These are phyloP conservation scores for Neocallimastix lanati DNA, from an alignment of 192 early-diverging fungal genomes.

Conservation along the genomic window DNA sequence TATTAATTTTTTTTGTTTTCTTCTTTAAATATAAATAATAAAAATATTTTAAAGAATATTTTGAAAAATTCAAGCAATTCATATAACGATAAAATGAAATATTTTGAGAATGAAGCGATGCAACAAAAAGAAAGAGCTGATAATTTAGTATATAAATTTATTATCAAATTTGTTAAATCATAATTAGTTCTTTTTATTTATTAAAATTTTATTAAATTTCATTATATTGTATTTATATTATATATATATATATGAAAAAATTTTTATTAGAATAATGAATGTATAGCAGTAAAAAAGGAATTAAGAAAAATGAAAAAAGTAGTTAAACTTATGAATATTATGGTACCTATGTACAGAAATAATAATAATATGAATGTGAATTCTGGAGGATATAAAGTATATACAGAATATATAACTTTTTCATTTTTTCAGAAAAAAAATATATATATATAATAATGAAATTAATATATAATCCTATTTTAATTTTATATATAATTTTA, in stretches of 20 bases:
- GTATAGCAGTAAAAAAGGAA: neutral
- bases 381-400: neutral
- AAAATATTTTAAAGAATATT: neutral
- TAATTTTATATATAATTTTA: neutral
- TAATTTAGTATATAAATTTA: neutral
- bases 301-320: neutral
- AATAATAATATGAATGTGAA: neutral
- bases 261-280: neutral
- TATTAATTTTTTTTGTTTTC: too few relatives aligned
- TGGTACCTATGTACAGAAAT: neutral
- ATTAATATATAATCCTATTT: too few relatives aligned
- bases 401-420: too few relatives aligned
- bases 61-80: neutral
- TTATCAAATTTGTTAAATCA: too few relatives aligned
- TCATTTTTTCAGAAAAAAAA: too few relatives aligned
- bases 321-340: neutral
- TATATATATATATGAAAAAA: too few relatives aligned
- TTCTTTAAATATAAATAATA: too few relatives aligned
- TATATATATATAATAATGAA: too few relatives aligned
- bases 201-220: too few relatives aligned
- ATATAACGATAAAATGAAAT: neutral
- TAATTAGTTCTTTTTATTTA: too few relatives aligned
- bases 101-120: neutral
- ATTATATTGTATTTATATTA: too few relatives aligned
- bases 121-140: neutral